Base-by-base conservation (phyloP, 495 filamentous ascomycete species). In the Lindgomyces ingoldianus region DNA sequence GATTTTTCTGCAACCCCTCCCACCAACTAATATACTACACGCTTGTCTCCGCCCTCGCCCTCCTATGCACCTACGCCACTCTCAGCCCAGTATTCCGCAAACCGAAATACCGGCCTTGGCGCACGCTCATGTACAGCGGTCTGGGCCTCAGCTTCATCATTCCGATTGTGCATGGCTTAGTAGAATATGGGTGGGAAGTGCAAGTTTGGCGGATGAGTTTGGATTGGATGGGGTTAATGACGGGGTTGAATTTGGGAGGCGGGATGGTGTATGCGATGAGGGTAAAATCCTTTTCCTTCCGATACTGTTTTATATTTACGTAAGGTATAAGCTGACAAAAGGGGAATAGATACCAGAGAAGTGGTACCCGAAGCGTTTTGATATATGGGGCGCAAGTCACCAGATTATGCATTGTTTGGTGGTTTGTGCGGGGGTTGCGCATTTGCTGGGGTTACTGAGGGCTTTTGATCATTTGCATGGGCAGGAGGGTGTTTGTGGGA, bases 381-480 rank as follows among this genome's bases (percentile, higher is more conserved):
- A 84, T 47, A 71, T 84, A 6, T 66, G 75, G 8, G 80, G 81
- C 10, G 76, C 74, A 12, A 83, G 79, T 39, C 82, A 83, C 62
- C 82, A 85, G 70, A 70, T 82, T 16, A 75, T 84, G 54, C 83
- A 85, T 53, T 50, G 83, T 18, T 70, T 75, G 70, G 79, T 84
- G 1, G 49, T 83, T 21, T 49, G 76, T 11, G 81, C 83, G 0
- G 79, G 76, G 0, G 57, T 83, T 16, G 67, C 73, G 6, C 79
- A 81, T 68, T 76, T 47, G n/a, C 18, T 47, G 6, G 44, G 44
- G 16, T 19, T 47, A n/a, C 21, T 47, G 44, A 47, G 44, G 18
- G 6, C 44, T 4, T 47, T 47, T 24, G 44, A 47, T 47, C 18
- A 47, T 24, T 4, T 24, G 6, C 44, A 47, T 19, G 44, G 44